Evolutionary conservation across 164 flowering plant species (phyloP), one percentile per base, ranked within the genome.

Genomic region (Cinnamomum micranthum): DNA sequence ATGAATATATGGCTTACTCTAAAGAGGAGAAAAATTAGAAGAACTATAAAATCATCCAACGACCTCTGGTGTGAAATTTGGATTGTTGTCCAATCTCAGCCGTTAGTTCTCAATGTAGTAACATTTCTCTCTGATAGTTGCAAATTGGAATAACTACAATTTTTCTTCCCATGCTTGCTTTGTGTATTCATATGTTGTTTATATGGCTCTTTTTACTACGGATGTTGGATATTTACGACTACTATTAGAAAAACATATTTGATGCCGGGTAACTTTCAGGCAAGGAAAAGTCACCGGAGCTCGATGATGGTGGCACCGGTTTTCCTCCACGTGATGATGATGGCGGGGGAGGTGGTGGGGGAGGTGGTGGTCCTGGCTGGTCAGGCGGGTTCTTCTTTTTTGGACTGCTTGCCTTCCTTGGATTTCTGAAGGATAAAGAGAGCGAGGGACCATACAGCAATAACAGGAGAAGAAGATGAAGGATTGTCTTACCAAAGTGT

Each of bases 281-380:
- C 5, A 86, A 90, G 81, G 93, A 89, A 62, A 89, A 91, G 80
- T 86, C 92, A 22, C 98, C 98, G 2, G 86, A 90, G 4, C 90
- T 94, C 5, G 98, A 92, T 81, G 97, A 94, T 80, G 97, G 97
- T 50, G 97, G 93, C 17, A 73, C 88, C 6, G 98, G 98, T 63
- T 82, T 94, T 63, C 98, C 98, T 11, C 98, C 98, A 1, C 86
- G 95, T 74, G 97, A 89, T 77, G 98, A 92, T 79, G 97, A 75
- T 60, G 97, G 63, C 71, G 97, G 89, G 22, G 98, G 94, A 4
- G 75, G 75, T 25, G 79, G 75, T 59, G 79, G 79, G 1, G 79
- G 79, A 0, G 98, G 98, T 0, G 98, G 98, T 0, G 98, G 98
- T 1, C 96, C 93, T 0, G 95, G 97, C 74, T 94, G 86, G 87